Evolutionary conservation across 441 rosid species (phyloP), one percentile per base, ranked within the genome.

Genomic region (Pelargonium exstipulatum): DNA sequence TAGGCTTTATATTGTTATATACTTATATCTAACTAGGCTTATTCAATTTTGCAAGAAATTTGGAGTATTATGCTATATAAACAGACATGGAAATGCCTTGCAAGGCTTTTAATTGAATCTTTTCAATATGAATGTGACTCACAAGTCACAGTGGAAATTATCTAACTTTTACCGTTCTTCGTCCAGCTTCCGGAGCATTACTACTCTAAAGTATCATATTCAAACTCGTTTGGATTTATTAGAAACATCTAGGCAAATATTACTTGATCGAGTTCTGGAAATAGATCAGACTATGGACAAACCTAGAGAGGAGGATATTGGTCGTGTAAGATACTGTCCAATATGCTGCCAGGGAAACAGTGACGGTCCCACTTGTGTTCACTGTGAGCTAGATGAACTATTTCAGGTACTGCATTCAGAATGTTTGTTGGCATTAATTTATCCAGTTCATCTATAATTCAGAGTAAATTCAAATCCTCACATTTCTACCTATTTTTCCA

Each of bases 311-410:
- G 97, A 88, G 75, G 97, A 95, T 79, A 87, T 95, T 73, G 88
- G 82, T 68, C 83, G 88, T 71, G 85, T 91, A 73, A 85, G 96
- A 76, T 72, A 77, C 68, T 90, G 97, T 76, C 89, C 82, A 74
- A 73, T 66, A 37, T 37, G 42, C 74, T 95, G 99, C 78, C 84
- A 86, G 71, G 82, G 72, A 69, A 75, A 79, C 72, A 90, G 85
- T 62, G 90, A 87, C 83, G 99, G 99, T 71, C 90, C 96, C 10
- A 80, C 78, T 2, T 95, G 99, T 78, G 79, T 85, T 77, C 92
- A 90, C 37, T 95, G 99, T 70, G 96, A 91, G 78, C 82, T 95
- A 65, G 97, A 91, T 68, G 88, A 87, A 66, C 77, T 85, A 53
- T 95, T 95, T 81, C 84, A 90, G 95, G 97, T 95, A 29, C 69